Evolutionary conservation across 2,329 filamentous ascomycete genomes (phyloP).

Genomic region (Botrytis fabae): DNA sequence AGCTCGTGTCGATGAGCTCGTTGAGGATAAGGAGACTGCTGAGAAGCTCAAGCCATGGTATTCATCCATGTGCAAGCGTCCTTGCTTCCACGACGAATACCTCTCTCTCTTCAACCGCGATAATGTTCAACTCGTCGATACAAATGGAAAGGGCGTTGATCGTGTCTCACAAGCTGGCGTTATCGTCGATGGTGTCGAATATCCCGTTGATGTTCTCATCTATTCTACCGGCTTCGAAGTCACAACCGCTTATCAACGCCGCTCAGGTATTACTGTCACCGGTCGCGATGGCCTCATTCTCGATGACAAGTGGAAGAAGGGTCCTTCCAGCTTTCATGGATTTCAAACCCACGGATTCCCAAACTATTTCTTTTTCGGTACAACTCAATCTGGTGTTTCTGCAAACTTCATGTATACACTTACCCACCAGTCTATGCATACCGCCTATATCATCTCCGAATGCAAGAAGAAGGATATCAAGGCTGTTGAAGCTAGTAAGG

Average conservation of each 20-base stretch:
- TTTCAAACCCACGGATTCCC: conserved; percentile 20
- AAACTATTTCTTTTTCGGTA: conserved; percentile 23
- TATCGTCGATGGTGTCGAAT: conserved; percentile 45
- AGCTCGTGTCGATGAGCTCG: conserved; percentile 44
- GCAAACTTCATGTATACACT: conserved; percentile 23
- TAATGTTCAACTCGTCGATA: conserved; percentile 54
- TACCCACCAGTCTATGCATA: neutral
- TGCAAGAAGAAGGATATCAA: conserved; percentile 12
- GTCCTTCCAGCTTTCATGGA: conserved; percentile 13
- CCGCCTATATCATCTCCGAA: conserved; percentile 11
- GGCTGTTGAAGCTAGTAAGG: conserved; percentile 1
- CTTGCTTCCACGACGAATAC: conserved; percentile 57
- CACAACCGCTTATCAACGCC: conserved; percentile 36
- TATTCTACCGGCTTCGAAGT: conserved; percentile 61
- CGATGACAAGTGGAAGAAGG: conserved; percentile 20
- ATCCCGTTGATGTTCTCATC: conserved; percentile 56
- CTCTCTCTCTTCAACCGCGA: conserved; percentile 50
- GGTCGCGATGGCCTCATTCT: conserved; percentile 2
- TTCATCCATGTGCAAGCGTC: conserved; percentile 54
- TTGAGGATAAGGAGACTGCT: conserved; percentile 43
- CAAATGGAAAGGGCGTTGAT: conserved; percentile 49
- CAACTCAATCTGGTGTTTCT: conserved; percentile 16
- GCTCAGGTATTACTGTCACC: conserved; percentile 8
- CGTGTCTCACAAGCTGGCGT: conserved; percentile 44
- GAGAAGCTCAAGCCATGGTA: conserved; percentile 55